Base-by-base conservation (phyloP, 495 filamentous ascomycete genomes). In the Xylona heveae region DNA sequence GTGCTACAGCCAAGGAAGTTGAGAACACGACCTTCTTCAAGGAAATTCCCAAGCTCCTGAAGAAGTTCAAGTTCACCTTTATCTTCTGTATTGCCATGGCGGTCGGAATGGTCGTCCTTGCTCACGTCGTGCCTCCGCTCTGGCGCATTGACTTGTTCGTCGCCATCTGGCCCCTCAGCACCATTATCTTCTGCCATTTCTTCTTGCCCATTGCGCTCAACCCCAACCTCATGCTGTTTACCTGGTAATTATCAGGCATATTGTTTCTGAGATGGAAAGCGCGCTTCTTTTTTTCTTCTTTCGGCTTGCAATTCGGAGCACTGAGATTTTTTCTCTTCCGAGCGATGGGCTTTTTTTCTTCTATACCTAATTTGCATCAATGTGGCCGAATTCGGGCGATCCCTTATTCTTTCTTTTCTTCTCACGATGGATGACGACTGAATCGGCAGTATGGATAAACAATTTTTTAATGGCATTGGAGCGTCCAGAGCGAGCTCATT, bases 201-300 rank as follows among this genome's bases (percentile, higher is more conserved):
- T 42, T 70, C 23, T 42, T 74, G 24, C 71, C 69, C 3, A 58
- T 76, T 29, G 58, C 53, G 31, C 46, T 76, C 24, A 76, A 76
- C 32, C 71, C 71, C 9, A 61, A 62, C 16, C 44, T 76, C 46
- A 74, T 76, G 71, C 55, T 66, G 42, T 74, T 74, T 43, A 70
- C 66, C 15, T 75, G 61, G 62, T 72, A 53, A 25, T 31, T 10
- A 22, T n/a, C 8, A 10, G 24, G 8, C 19, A 27, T 28, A 26
- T 19, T 38, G 19, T 22, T 18, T 14, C n/a, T n/a, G n/a, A n/a
- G n/a, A n/a, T n/a, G n/a, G n/a, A n/a, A n/a, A n/a, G n/a, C n/a
- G n/a, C n/a, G n/a, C n/a, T n/a, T n/a, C n/a, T n/a, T n/a, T n/a
- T n/a, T n/a, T n/a, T n/a, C n/a, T n/a, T n/a, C n/a, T n/a, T n/a